Evolutionary conservation across 352 stramenopile genomes (phyloP).

Genomic region (Phytophthora gonapodyides): DNA sequence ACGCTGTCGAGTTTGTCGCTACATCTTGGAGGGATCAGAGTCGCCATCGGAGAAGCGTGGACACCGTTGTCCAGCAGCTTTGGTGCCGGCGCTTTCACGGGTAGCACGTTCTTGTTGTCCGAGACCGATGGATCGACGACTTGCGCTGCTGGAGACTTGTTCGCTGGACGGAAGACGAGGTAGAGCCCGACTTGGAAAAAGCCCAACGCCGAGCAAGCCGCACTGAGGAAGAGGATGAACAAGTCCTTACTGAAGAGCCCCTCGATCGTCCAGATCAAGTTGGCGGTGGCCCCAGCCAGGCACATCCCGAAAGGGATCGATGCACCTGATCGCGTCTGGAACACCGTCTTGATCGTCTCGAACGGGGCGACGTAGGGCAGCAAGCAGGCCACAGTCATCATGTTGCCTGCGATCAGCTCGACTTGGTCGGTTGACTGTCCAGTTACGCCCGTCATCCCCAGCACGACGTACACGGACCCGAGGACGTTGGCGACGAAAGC

Average conservation of each 20-base stretch:
- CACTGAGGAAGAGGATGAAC: slow-evolving; percentile 30
- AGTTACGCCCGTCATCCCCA: slow-evolving; percentile 29
- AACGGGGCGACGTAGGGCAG: slow-evolving; percentile 44
- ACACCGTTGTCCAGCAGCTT: neutral
- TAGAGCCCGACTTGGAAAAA: slow-evolving; percentile 36
- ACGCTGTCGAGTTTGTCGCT: slow-evolving; percentile 12
- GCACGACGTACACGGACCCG: slow-evolving; percentile 22
- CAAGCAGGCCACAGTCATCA: slow-evolving; percentile 35
- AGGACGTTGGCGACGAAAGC: slow-evolving; percentile 22
- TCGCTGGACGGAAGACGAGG: slow-evolving; percentile 27
- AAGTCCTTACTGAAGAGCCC: slow-evolving; percentile 28
- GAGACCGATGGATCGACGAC: neutral
- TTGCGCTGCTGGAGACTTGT: neutral
- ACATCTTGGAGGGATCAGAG: slow-evolving; percentile 11
- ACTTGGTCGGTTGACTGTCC: slow-evolving; percentile 20
- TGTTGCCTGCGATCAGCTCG: slow-evolving; percentile 33
- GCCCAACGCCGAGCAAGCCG: slow-evolving; percentile 18
- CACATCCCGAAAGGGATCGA: slow-evolving; percentile 45
- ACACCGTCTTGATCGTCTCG: slow-evolving; percentile 43
- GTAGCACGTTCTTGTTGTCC: slow-evolving; percentile 13
- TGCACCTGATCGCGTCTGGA: slow-evolving; percentile 32
- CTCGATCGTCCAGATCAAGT: slow-evolving; percentile 40
- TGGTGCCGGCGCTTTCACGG: neutral
- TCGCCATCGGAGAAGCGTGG: neutral
- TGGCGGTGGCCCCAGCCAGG: slow-evolving; percentile 30